Percentiles rank a stretch among this genome's conserved stretches.
Evolutionary conservation across 371 early-diverging fungal species (phyloP).

Genomic region (Mortierella sp.): DNA sequence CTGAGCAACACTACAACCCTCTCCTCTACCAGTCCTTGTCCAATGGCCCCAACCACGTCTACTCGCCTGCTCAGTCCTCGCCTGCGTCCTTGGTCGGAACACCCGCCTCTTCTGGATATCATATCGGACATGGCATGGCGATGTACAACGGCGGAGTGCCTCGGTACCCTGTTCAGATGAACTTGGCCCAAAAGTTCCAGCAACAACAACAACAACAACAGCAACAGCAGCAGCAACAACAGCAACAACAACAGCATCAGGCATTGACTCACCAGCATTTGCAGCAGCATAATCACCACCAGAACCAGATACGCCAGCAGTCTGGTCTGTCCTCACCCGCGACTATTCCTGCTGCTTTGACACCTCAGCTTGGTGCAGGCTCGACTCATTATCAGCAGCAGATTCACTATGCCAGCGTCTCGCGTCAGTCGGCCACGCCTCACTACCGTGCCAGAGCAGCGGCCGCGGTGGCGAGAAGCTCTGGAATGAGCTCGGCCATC

Average conservation of each 20-base stretch:
- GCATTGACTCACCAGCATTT: conserved; percentile 52
- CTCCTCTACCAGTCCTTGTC: conserved; percentile 50
- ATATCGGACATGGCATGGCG: conserved; percentile 56
- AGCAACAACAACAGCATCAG: conserved; percentile 53
- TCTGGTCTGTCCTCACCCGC: conserved; percentile 54
- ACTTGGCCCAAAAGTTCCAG: conserved; percentile 61
- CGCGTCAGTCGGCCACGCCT: conserved; percentile 84
- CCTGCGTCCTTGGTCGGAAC: conserved; percentile 51
- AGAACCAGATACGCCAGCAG: conserved; percentile 51
- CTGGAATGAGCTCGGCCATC: conserved; percentile 65
- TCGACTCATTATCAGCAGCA: conserved; percentile 81
- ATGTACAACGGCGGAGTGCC: conserved; percentile 62
- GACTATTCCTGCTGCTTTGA: conserved; percentile 53
- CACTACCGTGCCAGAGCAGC: conserved; percentile 93
- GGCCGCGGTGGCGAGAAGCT: conserved; percentile 66
- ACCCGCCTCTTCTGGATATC: conserved; percentile 62
- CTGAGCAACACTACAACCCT: conserved; percentile 57
- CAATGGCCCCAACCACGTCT: conserved; percentile 53
- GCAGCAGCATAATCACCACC: conserved; percentile 49
- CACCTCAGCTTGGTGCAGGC: conserved; percentile 43
- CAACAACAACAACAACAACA: conserved; percentile 13
- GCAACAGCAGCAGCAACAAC: conserved; percentile 54
- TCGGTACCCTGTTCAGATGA: conserved; percentile 65
- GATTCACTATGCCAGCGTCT: conserved; percentile 76
- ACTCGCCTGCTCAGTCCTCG: conserved; percentile 64